These are phyloP conservation scores for Stereum hirsutum DNA, from an alignment of 1,284 basidiomycete species.

Conservation along the genomic window DNA sequence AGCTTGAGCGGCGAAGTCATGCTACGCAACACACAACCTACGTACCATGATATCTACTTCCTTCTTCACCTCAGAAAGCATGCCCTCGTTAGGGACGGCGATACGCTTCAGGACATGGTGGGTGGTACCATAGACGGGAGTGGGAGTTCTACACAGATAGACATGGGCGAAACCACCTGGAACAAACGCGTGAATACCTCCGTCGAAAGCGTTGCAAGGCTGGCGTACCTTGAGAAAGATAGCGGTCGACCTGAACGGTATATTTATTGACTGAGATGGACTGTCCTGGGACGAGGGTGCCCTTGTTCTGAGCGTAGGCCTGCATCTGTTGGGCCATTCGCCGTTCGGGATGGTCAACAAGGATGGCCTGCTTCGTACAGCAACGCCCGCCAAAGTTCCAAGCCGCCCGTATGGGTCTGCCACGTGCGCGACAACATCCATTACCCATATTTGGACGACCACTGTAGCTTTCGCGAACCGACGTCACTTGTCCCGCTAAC, in stretches of 20 bases:
- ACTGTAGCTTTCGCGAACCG: no score
- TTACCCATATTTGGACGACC: no score
- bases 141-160: slow-evolving; percentile 85
- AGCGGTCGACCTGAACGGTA: slow-evolving; percentile 80
- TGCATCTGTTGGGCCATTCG: slow-evolving; percentile 28
- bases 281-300: slow-evolving; percentile 73
- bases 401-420: no score
- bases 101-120: slow-evolving; percentile 97
- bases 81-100: slow-evolving; percentile 83
- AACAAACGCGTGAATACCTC: slow-evolving; percentile 8
- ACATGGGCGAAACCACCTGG: slow-evolving; percentile 98
- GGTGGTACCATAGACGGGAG: slow-evolving; percentile 83
- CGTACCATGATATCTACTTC: slow-evolving; percentile 98
- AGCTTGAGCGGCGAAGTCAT: slow-evolving; percentile 21
- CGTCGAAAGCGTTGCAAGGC: slow-evolving; percentile 9
- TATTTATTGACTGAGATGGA: slow-evolving; percentile 87
- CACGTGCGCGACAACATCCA: no score
- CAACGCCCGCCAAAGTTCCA: no score
- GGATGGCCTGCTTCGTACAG: no score
- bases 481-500: no score
- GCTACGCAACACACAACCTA: slow-evolving; percentile 14
- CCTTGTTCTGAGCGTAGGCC: slow-evolving; percentile 34
- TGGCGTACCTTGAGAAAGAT: slow-evolving; percentile 84
- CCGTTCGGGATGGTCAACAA: no score
- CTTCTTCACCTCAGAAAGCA: slow-evolving; percentile 92